Conservation (phyloP, 2,329 filamentous ascomycete genomes). For the Ceratocystis smalleyi region DNA sequence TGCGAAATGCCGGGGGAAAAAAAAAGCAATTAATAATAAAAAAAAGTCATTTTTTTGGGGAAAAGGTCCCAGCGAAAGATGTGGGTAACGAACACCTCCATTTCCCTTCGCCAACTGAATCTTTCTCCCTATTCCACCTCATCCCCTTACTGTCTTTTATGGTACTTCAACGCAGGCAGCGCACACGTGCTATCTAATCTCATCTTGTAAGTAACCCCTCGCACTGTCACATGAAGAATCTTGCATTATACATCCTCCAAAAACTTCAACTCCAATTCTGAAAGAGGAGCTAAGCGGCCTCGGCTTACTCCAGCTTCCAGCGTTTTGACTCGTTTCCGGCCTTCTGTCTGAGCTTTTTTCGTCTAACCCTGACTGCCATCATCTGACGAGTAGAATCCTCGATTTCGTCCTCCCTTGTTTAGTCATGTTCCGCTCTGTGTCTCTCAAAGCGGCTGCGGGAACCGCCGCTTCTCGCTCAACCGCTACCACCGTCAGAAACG, state of each 20-base stretch:
- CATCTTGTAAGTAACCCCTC: conserved; percentile 1
- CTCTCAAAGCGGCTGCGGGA: conserved; percentile 12
- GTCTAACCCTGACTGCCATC: conserved; percentile 2
- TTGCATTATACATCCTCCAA: background rate
- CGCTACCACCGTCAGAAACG: background rate
- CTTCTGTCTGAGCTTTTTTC: conserved; percentile 10
- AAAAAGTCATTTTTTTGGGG: background rate
- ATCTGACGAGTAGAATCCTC: conserved; percentile 14
- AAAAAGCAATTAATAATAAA: background rate
- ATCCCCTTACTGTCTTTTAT: background rate
- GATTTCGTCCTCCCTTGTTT: conserved; percentile 6
- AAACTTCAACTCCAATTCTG: conserved; percentile 4
- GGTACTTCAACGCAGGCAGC: background rate
- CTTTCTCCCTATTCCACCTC: background rate
- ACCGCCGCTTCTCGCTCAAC: conserved; percentile 7
- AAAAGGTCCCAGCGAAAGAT: background rate
- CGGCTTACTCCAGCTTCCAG: conserved; percentile 5
- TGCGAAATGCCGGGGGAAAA: background rate
- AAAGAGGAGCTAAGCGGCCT: conserved; percentile 1
- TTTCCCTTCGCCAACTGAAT: background rate
- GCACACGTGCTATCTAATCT: background rate
- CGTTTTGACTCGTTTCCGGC: conserved; percentile 7
- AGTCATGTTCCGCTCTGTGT: conserved; percentile 17
- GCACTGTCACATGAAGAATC: background rate
- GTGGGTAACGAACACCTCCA: background rate